Conservation (phyloP, 495 filamentous ascomycete genomes). For the Hypoxylon lienhwacheense region DNA sequence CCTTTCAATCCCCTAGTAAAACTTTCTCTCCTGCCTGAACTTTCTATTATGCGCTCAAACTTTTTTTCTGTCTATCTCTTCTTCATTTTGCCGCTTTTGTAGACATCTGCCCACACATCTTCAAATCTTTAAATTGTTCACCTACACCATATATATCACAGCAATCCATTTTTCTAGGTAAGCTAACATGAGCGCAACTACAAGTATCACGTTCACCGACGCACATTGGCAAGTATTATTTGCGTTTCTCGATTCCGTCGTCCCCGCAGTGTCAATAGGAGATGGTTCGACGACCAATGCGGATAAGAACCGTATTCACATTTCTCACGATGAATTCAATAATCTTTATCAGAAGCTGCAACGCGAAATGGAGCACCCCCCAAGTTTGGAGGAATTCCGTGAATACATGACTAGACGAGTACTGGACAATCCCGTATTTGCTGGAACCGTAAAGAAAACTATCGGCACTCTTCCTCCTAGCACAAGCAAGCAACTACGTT, state of each 20-base stretch:
- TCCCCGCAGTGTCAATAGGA: constrained; percentile 4
- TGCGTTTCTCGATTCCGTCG: constrained; percentile 16
- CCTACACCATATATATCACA: no score
- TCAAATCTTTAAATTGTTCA: no score
- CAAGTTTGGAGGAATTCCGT: constrained; percentile 2
- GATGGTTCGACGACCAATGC: neutral
- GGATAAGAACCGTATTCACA: neutral
- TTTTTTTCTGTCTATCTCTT: no score
- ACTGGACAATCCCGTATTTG: constrained; percentile 6
- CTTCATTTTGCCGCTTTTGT: no score
- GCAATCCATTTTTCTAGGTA: no score
- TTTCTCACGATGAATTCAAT: constrained; percentile 9
- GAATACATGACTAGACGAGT: constrained; percentile 8
- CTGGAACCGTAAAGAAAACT: neutral
- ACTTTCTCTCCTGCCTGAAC: no score
- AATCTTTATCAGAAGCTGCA: neutral
- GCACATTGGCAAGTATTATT: constrained; percentile 13
- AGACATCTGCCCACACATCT: no score
- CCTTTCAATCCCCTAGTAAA: no score
- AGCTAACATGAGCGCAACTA: no score
- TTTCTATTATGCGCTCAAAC: no score
- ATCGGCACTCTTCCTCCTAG: neutral
- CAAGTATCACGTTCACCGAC: constrained; percentile 12
- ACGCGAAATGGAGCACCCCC: neutral
- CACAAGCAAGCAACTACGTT: neutral